phyloP scores from a whole-genome alignment of 768 basidiomycete species.

The Termitomyces titanicus region DNA sequence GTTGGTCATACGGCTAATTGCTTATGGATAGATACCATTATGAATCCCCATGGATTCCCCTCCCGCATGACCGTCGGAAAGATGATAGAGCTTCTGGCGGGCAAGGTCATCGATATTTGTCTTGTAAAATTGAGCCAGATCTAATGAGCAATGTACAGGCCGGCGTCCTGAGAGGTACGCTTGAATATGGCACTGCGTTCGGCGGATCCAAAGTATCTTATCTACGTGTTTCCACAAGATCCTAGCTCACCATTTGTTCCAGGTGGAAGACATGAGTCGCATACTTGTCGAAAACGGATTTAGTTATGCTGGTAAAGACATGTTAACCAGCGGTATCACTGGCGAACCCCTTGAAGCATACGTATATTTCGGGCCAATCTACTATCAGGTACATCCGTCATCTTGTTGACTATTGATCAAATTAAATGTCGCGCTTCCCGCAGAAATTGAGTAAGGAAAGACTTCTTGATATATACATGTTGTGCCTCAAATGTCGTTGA shows the following conservation, averaged over 20 bases:
- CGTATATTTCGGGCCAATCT: conserved; percentile 98
- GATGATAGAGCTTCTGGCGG: conserved; percentile 97
- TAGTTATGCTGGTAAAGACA: conserved; percentile 98
- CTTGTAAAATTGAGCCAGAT: background rate
- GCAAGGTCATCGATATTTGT: conserved; percentile 59
- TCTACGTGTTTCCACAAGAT: background rate
- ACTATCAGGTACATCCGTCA: conserved; percentile 72
- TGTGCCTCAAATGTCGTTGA: conserved; percentile 14
- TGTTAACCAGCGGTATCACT: conserved; percentile 97
- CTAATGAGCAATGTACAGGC: conserved; percentile 46
- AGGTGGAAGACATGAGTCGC: conserved; percentile 98
- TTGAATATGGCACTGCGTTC: conserved; percentile 95
- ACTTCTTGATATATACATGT: background rate
- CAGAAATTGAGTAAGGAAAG: conserved; percentile 86
- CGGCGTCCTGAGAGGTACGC: conserved; percentile 83
- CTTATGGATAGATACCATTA: conserved; percentile 77
- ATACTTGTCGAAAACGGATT: conserved; percentile 95
- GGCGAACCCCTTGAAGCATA: conserved; percentile 96
- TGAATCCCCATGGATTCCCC: conserved; percentile 99
- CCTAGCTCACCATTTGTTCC: conserved; percentile 4
- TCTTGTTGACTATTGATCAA: background rate
- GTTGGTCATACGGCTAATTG: conserved; percentile 8
- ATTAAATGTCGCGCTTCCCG: conserved; percentile 10
- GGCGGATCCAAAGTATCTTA: conserved; percentile 86
- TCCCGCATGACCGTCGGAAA: conserved; percentile 99